phyloP scores from a whole-genome alignment of 805 yeast species.

The Suhomyces sp. region DNA sequence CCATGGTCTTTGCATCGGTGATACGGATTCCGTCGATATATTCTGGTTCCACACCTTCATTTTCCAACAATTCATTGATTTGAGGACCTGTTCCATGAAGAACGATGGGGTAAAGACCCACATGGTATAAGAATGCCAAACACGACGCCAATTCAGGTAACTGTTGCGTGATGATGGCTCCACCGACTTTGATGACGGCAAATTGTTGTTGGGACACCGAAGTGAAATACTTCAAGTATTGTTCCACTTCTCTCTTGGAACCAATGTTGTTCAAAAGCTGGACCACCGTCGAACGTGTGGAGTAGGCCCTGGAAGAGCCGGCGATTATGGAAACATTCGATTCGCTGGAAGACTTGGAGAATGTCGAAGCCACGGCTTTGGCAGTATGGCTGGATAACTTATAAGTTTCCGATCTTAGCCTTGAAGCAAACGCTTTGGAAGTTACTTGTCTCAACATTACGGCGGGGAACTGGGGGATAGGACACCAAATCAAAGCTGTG shows the following conservation, averaged over 20 bases:
- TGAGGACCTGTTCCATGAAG: conserved; percentile 99
- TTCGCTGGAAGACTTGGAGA: too few species aligned
- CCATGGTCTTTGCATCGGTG: conserved; percentile 92
- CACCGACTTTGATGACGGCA: conserved; percentile 98
- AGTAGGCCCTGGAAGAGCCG: conserved; percentile 23
- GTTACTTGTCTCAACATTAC: too few species aligned
- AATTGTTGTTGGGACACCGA: conserved; percentile 95
- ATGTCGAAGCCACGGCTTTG: not conserved
- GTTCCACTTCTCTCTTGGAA: conserved; percentile 97
- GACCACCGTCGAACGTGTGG: conserved; percentile 92
- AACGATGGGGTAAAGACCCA: conserved; percentile 94
- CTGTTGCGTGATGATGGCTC: conserved; percentile 96
- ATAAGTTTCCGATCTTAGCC: too few species aligned
- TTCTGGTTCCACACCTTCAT: conserved; percentile 92
- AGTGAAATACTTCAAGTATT: conserved; percentile 92
- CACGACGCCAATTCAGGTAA: conserved; percentile 92
- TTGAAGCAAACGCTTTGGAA: too few species aligned
- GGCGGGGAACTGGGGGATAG: too few species aligned
- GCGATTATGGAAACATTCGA: too few species aligned
- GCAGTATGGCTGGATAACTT: too few species aligned
- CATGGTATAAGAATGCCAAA: conserved; percentile 93
- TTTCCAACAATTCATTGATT: conserved; percentile 89
- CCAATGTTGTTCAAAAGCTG: conserved; percentile 95
- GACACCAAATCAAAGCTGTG: too few species aligned
- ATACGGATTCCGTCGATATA: conserved; percentile 96